Evolutionary conservation across 2,329 filamentous ascomycete species (phyloP).

Genomic region (Penicillium sp.): DNA sequence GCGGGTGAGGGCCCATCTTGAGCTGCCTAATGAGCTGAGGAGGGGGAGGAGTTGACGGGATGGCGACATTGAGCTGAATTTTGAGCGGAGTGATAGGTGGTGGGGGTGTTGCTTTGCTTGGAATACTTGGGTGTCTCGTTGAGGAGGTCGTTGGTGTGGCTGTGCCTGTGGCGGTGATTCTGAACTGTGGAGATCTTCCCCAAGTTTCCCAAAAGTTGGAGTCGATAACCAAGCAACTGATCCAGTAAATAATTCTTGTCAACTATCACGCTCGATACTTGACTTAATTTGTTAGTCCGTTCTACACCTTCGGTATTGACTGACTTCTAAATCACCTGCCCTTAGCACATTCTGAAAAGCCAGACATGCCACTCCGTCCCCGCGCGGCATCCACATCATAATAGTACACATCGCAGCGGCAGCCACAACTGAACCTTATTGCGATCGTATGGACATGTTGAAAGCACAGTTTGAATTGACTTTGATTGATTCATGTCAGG

Average conservation of each 20-base stretch:
- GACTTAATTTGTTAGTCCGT: too few relatives aligned
- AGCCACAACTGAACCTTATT: not conserved
- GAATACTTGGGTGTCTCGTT: not conserved
- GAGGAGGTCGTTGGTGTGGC: not conserved
- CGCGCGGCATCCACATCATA: not conserved
- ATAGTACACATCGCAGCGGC: not conserved
- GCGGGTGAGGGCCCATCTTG: conserved; percentile 46
- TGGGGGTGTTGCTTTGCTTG: not conserved
- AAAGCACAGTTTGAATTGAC: not conserved
- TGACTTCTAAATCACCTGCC: too few relatives aligned
- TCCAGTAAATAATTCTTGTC: not conserved
- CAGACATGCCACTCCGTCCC: not conserved
- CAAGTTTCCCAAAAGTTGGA: not conserved
- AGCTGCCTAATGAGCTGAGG: conserved; percentile 39
- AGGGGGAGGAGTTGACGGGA: conserved; percentile 32
- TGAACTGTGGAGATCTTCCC: not conserved
- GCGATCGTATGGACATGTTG: not conserved
- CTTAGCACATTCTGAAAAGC: too few relatives aligned
- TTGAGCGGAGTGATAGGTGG: not conserved
- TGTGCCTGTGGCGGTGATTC: conserved; percentile 1
- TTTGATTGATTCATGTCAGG: not conserved
- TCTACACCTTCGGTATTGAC: too few relatives aligned
- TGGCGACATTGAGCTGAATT: conserved; percentile 8
- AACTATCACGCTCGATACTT: not conserved
- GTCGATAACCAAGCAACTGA: not conserved